phyloP scores from a whole-genome alignment of 148 eudicot genomes.

The Rhododendron griersonianum region DNA sequence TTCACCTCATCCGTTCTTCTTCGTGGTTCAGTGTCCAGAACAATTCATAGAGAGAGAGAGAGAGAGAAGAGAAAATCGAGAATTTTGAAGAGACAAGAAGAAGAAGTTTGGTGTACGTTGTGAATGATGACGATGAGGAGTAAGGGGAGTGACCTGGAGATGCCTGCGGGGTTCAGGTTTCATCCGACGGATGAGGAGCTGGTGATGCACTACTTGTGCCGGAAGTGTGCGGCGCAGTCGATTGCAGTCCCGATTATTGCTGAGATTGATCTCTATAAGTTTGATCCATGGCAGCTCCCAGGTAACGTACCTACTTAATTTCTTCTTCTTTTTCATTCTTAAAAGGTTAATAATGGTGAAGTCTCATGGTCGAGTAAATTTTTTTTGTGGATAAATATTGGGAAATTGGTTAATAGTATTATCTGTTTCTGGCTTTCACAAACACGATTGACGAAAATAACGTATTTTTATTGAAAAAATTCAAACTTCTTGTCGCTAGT shows the following conservation, averaged over 20 bases:
- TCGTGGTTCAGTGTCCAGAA: background rate
- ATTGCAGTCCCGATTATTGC: constrained; percentile 53
- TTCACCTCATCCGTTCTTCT: background rate
- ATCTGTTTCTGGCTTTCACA: background rate
- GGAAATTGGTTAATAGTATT: background rate
- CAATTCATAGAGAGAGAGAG: background rate
- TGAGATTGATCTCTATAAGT: constrained; percentile 63
- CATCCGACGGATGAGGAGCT: constrained; percentile 68
- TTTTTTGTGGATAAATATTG: background rate
- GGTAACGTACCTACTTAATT: constrained; percentile 22
- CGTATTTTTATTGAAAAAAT: too few relatives aligned
- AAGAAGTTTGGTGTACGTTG: background rate
- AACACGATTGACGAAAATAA: background rate
- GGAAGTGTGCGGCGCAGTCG: constrained; percentile 40
- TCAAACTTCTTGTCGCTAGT: too few relatives aligned
- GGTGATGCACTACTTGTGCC: constrained; percentile 50
- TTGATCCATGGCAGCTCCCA: constrained; percentile 66
- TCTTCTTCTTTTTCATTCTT: background rate
- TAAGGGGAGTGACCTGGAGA: constrained; percentile 11
- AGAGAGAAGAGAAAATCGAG: background rate
- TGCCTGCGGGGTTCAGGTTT: constrained; percentile 58
- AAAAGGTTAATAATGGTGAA: background rate
- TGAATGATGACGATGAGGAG: constrained; percentile 3
- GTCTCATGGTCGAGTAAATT: background rate
- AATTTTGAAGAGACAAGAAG: background rate